A percentile compares a stretch with the other conserved stretches of the same genome.
These are phyloP conservation scores for Spinellus fusiger DNA, from an alignment of 192 early-diverging fungal species.

Conservation along the genomic window DNA sequence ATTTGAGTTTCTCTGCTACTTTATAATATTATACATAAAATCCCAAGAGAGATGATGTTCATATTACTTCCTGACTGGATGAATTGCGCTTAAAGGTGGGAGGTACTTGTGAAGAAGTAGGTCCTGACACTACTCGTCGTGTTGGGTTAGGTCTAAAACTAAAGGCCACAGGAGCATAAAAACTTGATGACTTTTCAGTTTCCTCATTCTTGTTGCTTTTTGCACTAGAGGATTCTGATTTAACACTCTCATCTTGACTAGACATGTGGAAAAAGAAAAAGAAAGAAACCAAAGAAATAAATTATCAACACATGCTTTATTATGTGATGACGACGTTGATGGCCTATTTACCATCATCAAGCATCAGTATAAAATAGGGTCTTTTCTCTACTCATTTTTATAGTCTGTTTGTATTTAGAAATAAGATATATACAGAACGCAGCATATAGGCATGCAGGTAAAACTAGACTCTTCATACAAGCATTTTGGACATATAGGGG, in stretches of 20 bases:
- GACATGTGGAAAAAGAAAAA: no score
- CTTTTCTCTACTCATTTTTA: background rate
- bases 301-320: no score
- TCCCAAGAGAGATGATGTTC: background rate
- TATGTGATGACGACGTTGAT: no score
- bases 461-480: constrained; percentile 32
- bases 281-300: no score
- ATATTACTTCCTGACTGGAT: background rate
- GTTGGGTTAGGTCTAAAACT: background rate
- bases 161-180: background rate
- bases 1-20: background rate
- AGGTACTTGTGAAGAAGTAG: background rate
- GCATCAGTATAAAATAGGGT: background rate
- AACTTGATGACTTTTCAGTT: background rate
- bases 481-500: constrained; percentile 94
- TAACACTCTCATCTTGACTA: no score
- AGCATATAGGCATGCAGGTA: background rate
- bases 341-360: no score
- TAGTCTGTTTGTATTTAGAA: background rate
- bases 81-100: background rate
- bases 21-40: background rate
- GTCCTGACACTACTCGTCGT: background rate
- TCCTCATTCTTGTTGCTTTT: background rate
- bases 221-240: no score
- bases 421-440: background rate